A percentile compares a stretch with the other conserved stretches of the same genome.
These are phyloP conservation scores for Apiospora aurea DNA, from an alignment of 2,329 filamentous ascomycete genomes.

Conservation along the genomic window DNA sequence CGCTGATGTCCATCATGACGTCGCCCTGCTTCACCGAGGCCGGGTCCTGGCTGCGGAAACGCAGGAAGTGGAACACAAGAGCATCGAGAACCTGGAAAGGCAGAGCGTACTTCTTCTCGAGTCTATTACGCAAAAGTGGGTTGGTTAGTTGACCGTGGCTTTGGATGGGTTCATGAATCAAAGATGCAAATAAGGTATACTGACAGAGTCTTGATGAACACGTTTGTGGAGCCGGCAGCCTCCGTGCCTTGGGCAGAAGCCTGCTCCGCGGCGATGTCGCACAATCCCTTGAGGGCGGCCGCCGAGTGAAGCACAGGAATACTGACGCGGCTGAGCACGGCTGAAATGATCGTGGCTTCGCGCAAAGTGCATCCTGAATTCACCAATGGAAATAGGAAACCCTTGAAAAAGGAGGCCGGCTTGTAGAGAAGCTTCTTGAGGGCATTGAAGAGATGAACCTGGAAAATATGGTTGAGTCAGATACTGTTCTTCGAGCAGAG, in stretches of 20 bases:
- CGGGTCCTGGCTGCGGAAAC: slow-evolving; percentile 78
- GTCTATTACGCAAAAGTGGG: neutral
- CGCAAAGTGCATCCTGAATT: slow-evolving; percentile 85
- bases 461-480: neutral
- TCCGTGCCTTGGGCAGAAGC: slow-evolving; percentile 78
- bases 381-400: slow-evolving; percentile 89
- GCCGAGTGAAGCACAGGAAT: slow-evolving; percentile 93
- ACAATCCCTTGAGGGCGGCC: slow-evolving; percentile 87
- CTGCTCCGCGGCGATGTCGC: slow-evolving; percentile 92
- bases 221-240: slow-evolving; percentile 89
- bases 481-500: neutral
- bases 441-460: slow-evolving; percentile 86
- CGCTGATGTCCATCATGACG: slow-evolving; percentile 62
- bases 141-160: neutral
- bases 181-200: neutral
- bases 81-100: slow-evolving; percentile 95
- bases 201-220: slow-evolving; percentile 86
- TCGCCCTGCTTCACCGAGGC: slow-evolving; percentile 61
- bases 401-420: slow-evolving; percentile 96
- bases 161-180: neutral
- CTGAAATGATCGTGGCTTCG: slow-evolving; percentile 90
- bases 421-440: slow-evolving; percentile 94
- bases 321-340: slow-evolving; percentile 82
- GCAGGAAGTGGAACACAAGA: slow-evolving; percentile 94
- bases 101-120: slow-evolving; percentile 97